Evolutionary conservation across 208 protist species (phyloP).

Genomic region (Crithidia mellificae): DNA sequence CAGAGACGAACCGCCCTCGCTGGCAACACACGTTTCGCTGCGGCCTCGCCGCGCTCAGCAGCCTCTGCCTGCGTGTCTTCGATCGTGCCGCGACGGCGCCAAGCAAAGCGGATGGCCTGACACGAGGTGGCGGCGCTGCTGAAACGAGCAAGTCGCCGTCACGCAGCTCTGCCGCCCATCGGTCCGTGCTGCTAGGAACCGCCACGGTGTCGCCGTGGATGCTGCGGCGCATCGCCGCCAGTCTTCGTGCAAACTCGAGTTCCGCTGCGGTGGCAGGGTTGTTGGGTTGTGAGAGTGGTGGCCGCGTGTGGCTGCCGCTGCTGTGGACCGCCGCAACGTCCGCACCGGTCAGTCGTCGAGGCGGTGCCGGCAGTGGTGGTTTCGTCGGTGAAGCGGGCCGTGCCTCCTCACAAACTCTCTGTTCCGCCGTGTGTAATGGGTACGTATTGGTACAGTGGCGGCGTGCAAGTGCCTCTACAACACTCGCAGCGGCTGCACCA

Average conservation of each 20-base stretch:
- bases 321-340: conserved; percentile 19
- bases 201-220: conserved; percentile 20
- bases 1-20: conserved; percentile 21
- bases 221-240: conserved; percentile 26
- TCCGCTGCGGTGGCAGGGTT: too few relatives aligned
- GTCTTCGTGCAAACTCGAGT: too few relatives aligned
- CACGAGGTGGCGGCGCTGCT: too few relatives aligned
- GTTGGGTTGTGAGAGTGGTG: conserved; percentile 2
- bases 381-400: too few relatives aligned
- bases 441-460: conserved; percentile 30
- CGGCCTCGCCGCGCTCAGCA: conserved; percentile 16
- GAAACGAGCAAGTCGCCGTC: too few relatives aligned
- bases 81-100: conserved; percentile 4
- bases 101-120: too few relatives aligned
- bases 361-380: too few relatives aligned
- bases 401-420: not conserved
- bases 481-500: too few relatives aligned
- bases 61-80: conserved; percentile 36
- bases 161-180: not conserved
- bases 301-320: conserved; percentile 30
- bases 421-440: conserved; percentile 21
- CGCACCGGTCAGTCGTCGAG: too few relatives aligned
- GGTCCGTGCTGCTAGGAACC: conserved; percentile 19
- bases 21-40: conserved; percentile 44
- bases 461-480: not conserved